These are phyloP conservation scores for Ophiocordyceps polyrhachis-furcata DNA, from an alignment of 2,329 filamentous ascomycete species.

Conservation along the genomic window DNA sequence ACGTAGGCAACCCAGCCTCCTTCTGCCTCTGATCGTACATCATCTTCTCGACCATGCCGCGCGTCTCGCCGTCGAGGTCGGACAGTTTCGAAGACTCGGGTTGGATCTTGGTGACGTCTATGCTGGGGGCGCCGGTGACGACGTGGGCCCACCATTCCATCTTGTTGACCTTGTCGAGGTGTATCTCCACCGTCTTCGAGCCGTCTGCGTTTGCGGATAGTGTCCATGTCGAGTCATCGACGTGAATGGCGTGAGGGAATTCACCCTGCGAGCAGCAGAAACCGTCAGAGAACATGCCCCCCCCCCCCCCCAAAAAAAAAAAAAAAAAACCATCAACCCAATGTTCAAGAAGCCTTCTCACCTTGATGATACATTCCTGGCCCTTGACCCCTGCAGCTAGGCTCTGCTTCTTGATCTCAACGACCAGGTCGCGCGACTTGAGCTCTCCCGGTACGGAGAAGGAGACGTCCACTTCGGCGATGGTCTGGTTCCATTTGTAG, in stretches of 20 bases:
- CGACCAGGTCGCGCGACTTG: constrained; percentile 66
- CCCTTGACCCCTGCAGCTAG: constrained; percentile 75
- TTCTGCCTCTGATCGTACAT: constrained; percentile 99
- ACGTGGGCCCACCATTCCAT: constrained; percentile 98
- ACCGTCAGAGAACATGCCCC: no score
- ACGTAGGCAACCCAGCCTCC: constrained; percentile 72
- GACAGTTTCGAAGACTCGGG: constrained; percentile 83
- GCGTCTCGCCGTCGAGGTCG: constrained; percentile 86
- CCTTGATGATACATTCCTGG: constrained; percentile 65
- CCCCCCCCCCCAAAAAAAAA: no score
- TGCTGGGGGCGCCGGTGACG: constrained; percentile 67
- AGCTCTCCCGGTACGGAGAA: constrained; percentile 64
- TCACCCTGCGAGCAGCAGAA: constrained; percentile 42
- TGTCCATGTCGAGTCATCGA: constrained; percentile 91
- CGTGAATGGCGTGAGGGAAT: constrained; percentile 58
- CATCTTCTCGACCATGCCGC: constrained; percentile 99
- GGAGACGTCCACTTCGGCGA: constrained; percentile 68
- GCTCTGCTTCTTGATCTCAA: constrained; percentile 63
- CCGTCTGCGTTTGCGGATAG: constrained; percentile 56
- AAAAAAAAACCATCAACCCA: background rate
- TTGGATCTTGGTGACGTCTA: constrained; percentile 88
- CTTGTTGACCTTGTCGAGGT: constrained; percentile 91
- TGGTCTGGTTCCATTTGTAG: constrained; percentile 95
- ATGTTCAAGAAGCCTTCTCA: constrained; percentile 28
- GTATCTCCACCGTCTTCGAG: constrained; percentile 50